Conservation (phyloP, 345 rosid genomes). For the Murraya koenigii region DNA sequence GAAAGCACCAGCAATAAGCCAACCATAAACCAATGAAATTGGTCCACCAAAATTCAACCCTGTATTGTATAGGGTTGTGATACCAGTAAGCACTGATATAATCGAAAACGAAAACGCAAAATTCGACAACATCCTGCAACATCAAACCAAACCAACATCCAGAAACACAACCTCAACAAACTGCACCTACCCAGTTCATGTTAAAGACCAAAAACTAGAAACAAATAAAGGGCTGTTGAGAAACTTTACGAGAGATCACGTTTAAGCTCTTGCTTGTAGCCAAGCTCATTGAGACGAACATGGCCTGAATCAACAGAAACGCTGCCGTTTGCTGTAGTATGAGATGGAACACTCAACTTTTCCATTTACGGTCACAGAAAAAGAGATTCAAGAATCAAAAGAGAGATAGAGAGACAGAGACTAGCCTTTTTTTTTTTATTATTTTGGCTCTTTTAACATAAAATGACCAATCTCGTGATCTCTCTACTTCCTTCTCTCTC, state of each 20-base stretch:
- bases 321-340: conserved; percentile 20
- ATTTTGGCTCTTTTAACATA: too few relatives aligned
- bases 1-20: conserved; percentile 78
- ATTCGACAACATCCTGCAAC: conserved; percentile 80
- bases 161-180: conserved; percentile 11
- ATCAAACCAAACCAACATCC: conserved; percentile 3
- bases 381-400: neutral
- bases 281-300: conserved; percentile 77
- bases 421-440: neutral
- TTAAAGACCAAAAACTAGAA: neutral
- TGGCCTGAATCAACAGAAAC: conserved; percentile 55
- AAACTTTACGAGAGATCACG: conserved; percentile 80
- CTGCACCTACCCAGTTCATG: neutral
- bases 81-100: conserved; percentile 87
- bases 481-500: neutral
- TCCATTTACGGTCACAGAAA: neutral
- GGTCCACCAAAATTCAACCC: conserved; percentile 83
- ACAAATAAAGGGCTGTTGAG: conserved; percentile 6
- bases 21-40: conserved; percentile 76
- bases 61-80: conserved; percentile 83
- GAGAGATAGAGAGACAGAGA: conserved; percentile 6
- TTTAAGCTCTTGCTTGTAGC: conserved; percentile 97
- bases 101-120: conserved; percentile 94
- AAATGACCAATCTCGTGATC: neutral
- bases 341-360: conserved; percentile 32